phyloP scores from a whole-genome alignment of 768 basidiomycete genomes.

The Candolleomyces eurysporus region DNA sequence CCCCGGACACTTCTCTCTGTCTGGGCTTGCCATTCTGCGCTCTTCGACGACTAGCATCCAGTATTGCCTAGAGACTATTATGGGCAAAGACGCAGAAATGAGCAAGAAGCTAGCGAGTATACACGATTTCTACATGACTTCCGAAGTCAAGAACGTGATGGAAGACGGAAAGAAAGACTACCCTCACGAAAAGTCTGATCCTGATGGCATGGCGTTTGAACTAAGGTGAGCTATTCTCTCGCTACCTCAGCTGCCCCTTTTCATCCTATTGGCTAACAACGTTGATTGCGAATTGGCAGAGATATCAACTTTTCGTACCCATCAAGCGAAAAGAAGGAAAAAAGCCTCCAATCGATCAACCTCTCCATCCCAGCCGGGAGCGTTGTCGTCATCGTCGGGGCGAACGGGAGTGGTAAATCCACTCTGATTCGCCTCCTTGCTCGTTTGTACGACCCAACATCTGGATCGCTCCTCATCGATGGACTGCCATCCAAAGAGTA shows the following conservation, averaged over 20 bases:
- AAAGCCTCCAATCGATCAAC: constrained; percentile 29
- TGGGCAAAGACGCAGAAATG: not conserved
- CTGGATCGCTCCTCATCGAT: constrained; percentile 33
- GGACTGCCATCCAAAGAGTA: constrained; percentile 28
- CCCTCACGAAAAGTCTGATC: not conserved
- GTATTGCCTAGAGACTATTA: constrained; percentile 11
- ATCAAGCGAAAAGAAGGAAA: constrained; percentile 17
- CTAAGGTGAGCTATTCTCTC: not conserved
- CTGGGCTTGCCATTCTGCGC: constrained; percentile 22
- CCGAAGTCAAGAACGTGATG: constrained; percentile 56
- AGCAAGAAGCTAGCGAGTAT: not conserved
- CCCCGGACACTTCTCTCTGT: constrained; percentile 16
- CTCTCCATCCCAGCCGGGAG: constrained; percentile 34
- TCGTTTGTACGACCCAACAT: constrained; percentile 31
- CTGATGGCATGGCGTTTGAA: not conserved
- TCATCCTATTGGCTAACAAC: not conserved
- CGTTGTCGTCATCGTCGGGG: constrained; percentile 39
- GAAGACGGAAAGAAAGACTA: constrained; percentile 40
- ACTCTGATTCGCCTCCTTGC: constrained; percentile 37
- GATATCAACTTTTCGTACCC: constrained; percentile 38
- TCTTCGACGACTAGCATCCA: constrained; percentile 16
- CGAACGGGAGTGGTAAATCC: constrained; percentile 39
- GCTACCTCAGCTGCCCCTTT: too few species aligned
- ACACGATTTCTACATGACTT: constrained; percentile 23
- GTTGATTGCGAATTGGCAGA: not conserved